Base-by-base conservation (phyloP, 2,329 filamentous ascomycete species). In the Cadophora gregata region DNA sequence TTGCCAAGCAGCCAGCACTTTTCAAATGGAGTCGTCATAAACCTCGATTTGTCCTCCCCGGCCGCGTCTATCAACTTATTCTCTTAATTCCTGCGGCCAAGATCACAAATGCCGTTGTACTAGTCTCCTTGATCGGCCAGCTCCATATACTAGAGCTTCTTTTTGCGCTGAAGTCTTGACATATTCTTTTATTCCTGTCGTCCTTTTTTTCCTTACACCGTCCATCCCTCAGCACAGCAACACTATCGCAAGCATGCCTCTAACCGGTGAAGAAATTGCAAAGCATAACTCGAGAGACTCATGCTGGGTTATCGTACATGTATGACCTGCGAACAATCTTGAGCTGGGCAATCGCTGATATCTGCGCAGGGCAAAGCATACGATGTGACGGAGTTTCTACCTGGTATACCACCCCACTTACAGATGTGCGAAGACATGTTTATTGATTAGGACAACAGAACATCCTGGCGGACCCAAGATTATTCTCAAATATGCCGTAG, bases 291-390 rank as follows among this genome's bases (percentile, higher is more conserved):
- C 83, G 74, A 86, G 86, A 74, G 88, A 97, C 73, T 95, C 92
- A 60, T 97, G 93, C 81, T 97, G 93, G 93, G 92, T 97, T 55
- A 92, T 97, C 75, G 87, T 96, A 67, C 92, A 96, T 80, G 92
- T 87, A 79, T 60, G 62, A 61, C 25, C 14, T n/a, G 56, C 8
- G 12, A 19, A 21, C 14, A 21, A 45, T 53, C 16, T 59, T 53
- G 21, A 27, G 36, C 53, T 62, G 71, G 68, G 62, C 64, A 67
- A 67, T 59, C 33, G 45, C 69, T 68, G 31, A 69, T 60, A 27
- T 72, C 47, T 73, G 68, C 14, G n/a, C 70, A 89, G 84, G 87
- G 92, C 68, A 91, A 92, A 80, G 92, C 90, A 65, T 96, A 96
- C 81, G 93, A 97, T 83, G 92, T 96, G 66, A 96, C 93, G 4